Evolutionary conservation across 768 basidiomycete species (phyloP).

Genomic region (Lactarius vividus): DNA sequence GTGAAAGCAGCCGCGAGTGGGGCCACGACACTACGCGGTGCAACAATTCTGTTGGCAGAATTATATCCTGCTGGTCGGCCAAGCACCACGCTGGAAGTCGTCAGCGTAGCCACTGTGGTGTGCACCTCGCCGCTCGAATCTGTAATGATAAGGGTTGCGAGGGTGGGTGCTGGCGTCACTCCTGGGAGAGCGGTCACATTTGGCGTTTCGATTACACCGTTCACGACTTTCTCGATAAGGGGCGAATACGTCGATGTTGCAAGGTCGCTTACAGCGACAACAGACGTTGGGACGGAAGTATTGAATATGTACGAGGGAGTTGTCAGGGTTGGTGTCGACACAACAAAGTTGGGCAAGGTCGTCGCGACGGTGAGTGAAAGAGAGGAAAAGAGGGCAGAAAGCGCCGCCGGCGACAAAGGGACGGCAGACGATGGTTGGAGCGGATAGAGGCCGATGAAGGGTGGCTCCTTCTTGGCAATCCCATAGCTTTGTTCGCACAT

Average conservation of each 20-base stretch:
- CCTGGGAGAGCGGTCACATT: constrained; percentile 57
- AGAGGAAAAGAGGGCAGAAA: constrained; percentile 56
- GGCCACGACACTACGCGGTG: background rate
- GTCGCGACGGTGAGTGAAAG: constrained; percentile 63
- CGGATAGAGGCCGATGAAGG: constrained; percentile 74
- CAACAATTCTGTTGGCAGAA: background rate
- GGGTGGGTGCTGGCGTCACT: constrained; percentile 48
- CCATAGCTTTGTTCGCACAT: constrained; percentile 52
- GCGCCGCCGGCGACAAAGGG: constrained; percentile 36
- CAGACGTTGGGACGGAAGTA: constrained; percentile 49
- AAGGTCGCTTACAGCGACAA: constrained; percentile 54
- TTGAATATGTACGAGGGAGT: constrained; percentile 70
- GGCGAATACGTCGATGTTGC: constrained; percentile 71
- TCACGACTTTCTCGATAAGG: constrained; percentile 37
- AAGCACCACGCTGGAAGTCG: constrained; percentile 48
- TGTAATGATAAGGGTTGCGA: constrained; percentile 57
- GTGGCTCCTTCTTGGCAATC: constrained; percentile 69
- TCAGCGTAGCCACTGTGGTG: constrained; percentile 52
- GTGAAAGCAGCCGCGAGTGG: constrained; percentile 2
- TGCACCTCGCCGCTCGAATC: constrained; percentile 49
- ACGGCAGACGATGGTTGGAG: constrained; percentile 44
- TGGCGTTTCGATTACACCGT: constrained; percentile 32
- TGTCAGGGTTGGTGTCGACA: constrained; percentile 61
- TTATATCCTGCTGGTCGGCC: constrained; percentile 59
- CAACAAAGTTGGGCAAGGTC: constrained; percentile 66